Conservation (phyloP, 441 rosid genomes). For the Cnidoscolus chayamansa region DNA sequence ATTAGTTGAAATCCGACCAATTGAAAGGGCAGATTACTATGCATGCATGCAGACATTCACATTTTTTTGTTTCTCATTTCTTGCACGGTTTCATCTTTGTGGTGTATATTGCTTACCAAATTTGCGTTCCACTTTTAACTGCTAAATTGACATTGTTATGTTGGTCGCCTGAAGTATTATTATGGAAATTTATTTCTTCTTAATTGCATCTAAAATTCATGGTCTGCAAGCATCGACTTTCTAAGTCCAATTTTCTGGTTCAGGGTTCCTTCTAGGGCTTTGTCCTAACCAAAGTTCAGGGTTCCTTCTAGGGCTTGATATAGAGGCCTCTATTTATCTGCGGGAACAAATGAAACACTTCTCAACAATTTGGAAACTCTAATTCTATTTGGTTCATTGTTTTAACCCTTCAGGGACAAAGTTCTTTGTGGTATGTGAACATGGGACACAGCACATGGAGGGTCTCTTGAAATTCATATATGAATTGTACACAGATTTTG, state of each 20-base stretch:
- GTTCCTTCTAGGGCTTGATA: not conserved
- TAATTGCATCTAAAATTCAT: not conserved
- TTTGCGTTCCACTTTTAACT: not conserved
- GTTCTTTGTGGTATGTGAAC: conserved; percentile 88
- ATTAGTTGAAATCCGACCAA: too few relatives aligned
- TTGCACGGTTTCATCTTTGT: not conserved
- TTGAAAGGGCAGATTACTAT: not conserved
- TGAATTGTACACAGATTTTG: conserved; percentile 83
- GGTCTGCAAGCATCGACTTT: not conserved
- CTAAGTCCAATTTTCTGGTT: not conserved
- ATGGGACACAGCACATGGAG: conserved; percentile 80
- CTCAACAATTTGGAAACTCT: not conserved
- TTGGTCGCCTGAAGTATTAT: too few relatives aligned
- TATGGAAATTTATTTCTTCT: not conserved
- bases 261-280: not conserved
- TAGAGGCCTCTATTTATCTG: not conserved
- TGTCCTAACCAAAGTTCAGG: not conserved
- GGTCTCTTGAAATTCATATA: conserved; percentile 68
- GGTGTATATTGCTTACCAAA: not conserved
- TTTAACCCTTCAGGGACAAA: conserved; percentile 57
- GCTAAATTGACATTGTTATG: not conserved
- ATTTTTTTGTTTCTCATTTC: not conserved
- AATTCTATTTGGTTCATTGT: not conserved
- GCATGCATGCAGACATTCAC: not conserved
- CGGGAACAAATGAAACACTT: not conserved